Base-by-base conservation (phyloP, 805 yeast genomes). In the Tetrapisispora namnaoensis region DNA sequence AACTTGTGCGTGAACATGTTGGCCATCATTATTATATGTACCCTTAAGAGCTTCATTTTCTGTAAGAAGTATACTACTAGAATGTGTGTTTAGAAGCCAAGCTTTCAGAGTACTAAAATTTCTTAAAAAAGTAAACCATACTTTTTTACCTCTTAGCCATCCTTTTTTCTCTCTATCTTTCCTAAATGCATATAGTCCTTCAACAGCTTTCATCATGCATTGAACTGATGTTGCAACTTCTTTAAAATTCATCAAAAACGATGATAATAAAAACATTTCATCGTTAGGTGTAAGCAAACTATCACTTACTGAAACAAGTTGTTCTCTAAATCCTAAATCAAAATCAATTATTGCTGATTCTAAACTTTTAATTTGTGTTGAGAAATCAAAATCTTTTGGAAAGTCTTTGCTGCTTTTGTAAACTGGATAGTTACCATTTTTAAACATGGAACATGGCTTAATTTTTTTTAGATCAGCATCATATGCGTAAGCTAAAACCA, bases 251-350 rank as follows among this genome's bases (percentile, higher is more conserved):
- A 76, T 67, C 22, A 76, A 49, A 55, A 76, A 76, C 0, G 79
- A 74, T 1, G 80, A 74, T 3, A 76, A 48, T 16, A 76, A 54
- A 51, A 76, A 76, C 64, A 73, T 68, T 53, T 76, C 77, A 50
- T 75, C 79, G 46, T 73, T 67, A 11, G 79, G 78, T 36, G 70
- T 59, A 7, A 74, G 53, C 27, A 65, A 56, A 39, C 66, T 65
- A 16, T 59, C 59, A 46, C 62, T 54, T 9, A 49, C 28, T 8
- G 27, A 24, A 5, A 42, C 41, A 14, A 68, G 45, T 47, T 69
- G 68, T 24, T 62, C 60, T 46, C 70, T 65, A 42, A 68, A 63
- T 16, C 58, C 53, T 4, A 58, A 42, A 44, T 72, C 75, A 51
- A 69, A 70, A 2, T 55, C 54, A 1, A 62, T 58, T 51, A 71